These are phyloP conservation scores for Mycena epipterygia DNA, from an alignment of 768 basidiomycete species.

Conservation along the genomic window DNA sequence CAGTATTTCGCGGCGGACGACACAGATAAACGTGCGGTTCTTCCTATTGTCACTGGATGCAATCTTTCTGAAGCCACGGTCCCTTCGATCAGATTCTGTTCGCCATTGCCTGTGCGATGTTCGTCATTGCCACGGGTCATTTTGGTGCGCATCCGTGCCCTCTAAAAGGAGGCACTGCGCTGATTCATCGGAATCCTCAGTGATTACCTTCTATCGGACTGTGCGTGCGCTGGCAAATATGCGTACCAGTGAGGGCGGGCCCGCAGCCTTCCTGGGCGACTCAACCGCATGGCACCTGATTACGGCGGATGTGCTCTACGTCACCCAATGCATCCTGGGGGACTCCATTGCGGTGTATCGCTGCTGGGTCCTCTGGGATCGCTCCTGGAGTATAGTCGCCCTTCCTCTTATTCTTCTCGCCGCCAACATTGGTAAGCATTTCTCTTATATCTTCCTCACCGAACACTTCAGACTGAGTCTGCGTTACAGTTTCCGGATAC, in stretches of 20 bases:
- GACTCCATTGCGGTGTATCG: conserved; percentile 3
- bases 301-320: neutral
- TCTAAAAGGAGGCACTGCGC: neutral
- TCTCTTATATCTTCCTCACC: no score
- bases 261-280: neutral
- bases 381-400: neutral
- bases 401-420: neutral
- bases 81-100: neutral
- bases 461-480: no score
- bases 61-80: neutral
- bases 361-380: conserved; percentile 12
- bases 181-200: neutral
- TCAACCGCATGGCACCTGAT: neutral
- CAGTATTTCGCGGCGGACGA: neutral
- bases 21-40: neutral
- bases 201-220: neutral
- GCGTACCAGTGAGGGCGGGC: neutral
- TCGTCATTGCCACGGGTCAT: neutral
- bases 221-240: neutral
- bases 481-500: neutral
- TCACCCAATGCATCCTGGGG: neutral
- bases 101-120: conserved; percentile 1
- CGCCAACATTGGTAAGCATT: neutral
- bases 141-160: neutral
- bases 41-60: neutral